Base-by-base conservation (phyloP, 192 early-diverging fungal genomes). In the Chytriomyces sp. region DNA sequence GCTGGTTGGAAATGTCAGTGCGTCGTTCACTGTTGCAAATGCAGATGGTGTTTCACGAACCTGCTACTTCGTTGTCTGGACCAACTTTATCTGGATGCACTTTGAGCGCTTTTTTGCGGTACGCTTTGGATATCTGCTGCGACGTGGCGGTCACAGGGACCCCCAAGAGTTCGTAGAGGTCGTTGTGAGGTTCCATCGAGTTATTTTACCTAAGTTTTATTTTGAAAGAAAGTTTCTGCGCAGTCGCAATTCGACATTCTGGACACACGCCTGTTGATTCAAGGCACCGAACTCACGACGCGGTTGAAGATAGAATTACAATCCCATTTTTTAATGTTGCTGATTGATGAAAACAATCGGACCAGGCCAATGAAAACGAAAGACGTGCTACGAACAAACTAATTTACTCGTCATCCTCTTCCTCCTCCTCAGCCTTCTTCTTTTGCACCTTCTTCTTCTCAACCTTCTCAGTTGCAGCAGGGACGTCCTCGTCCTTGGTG, bases 121-220 rank as follows among this genome's bases (percentile, higher is more conserved):
- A 98, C 59, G 92, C 93, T 73, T 96, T 97, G 78, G 97, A 97
- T 67, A 99, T 95, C 64, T 94, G 92, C 7, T 85, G 84, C 45
- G 89, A 83, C 18, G 92, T 92, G 11, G 97, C 97, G 16, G 89
- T 83, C 8, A 89, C 80, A 6, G 84, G 64, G 6, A 97, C 92
- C 16, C 91, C 93, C 46, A 98, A 86, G 64, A 94, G 83, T 68
- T 97, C 96, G 82, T 99, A 99, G 78, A 93, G 92, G 46, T 80
- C 77, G 45, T 72, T 5, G 20, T 81, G 35, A 35, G 35, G 35
- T 4, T 35, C 35, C 35, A 35, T 35, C 35, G 35, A n/a, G n/a
- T 35, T 35, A 35, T 35, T 35, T 35, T 35, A 35, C 4, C 35
- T 35, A 35, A 35, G 35, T 35, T 35, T 35, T 35, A 4, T 35